These are phyloP conservation scores for Moricandia moricandioides DNA, from an alignment of 345 rosid genomes.

Conservation along the genomic window DNA sequence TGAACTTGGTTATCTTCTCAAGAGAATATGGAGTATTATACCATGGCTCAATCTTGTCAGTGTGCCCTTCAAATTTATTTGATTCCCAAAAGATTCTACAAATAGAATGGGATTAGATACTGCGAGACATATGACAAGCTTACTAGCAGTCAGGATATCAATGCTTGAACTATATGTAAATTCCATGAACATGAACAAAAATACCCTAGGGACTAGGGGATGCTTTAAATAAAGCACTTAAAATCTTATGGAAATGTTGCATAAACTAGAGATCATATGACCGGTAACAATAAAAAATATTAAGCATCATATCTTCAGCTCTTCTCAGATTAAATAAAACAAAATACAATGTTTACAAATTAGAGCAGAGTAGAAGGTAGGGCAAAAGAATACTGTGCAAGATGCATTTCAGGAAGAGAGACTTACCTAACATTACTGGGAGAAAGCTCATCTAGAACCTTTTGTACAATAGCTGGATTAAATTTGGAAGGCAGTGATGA, in stretches of 20 bases:
- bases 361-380: neutral
- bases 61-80: conserved; percentile 69
- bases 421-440: conserved; percentile 60
- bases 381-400: neutral
- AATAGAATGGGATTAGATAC: conserved; percentile 20
- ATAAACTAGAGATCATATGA: neutral
- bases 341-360: neutral
- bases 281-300: neutral
- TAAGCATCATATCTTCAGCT: neutral
- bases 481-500: conserved; percentile 73
- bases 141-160: neutral
- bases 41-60: conserved; percentile 86
- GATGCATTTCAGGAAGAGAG: neutral
- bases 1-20: conserved; percentile 47
- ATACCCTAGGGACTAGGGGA: too few relatives aligned
- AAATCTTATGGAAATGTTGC: neutral
- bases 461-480: conserved; percentile 51
- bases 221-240: neutral
- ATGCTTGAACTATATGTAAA: conserved; percentile 1
- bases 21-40: conserved; percentile 74
- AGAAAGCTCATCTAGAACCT: conserved; percentile 60
- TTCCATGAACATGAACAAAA: neutral
- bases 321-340: neutral
- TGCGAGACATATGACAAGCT: neutral
- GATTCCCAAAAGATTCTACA: conserved; percentile 89